These are phyloP conservation scores for Gossypium bickii DNA, from an alignment of 345 rosid genomes.

Conservation along the genomic window DNA sequence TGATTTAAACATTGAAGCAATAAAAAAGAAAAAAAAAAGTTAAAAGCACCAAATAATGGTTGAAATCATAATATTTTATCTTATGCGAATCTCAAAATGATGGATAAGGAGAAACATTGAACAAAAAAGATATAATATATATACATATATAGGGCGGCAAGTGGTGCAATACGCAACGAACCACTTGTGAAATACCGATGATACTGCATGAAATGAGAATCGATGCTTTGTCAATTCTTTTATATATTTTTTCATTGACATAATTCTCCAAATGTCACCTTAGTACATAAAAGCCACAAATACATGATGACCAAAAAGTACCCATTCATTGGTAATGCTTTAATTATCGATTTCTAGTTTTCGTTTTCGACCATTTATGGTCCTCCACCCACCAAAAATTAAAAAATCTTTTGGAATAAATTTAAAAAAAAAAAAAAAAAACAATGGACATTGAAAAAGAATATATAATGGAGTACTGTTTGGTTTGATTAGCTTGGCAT, in stretches of 20 bases:
- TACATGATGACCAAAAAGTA: neutral
- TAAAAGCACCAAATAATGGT: neutral
- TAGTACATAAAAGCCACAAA: neutral
- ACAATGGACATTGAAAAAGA: neutral
- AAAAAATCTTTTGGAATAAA: neutral
- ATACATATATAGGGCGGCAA: neutral
- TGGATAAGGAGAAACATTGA: neutral
- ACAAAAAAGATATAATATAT: neutral
- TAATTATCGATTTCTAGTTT: neutral
- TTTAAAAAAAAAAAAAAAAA: neutral
- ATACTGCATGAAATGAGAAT: neutral
- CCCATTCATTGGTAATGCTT: neutral
- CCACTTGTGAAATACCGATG: conserved; percentile 4
- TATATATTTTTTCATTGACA: neutral
- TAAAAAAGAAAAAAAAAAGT: neutral
- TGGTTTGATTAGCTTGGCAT: neutral
- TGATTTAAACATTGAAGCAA: conserved; percentile 11
- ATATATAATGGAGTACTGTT: neutral
- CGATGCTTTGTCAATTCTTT: conserved; percentile 2
- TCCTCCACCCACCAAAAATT: neutral
- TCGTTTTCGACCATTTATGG: neutral
- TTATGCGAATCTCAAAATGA: neutral
- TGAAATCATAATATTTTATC: neutral
- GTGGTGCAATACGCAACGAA: conserved; percentile 1
- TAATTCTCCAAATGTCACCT: neutral